A percentile compares a stretch with the other conserved stretches of the same genome.
Evolutionary conservation across 2,329 filamentous ascomycete species (phyloP).

Genomic region (Aureobasidium sp.): DNA sequence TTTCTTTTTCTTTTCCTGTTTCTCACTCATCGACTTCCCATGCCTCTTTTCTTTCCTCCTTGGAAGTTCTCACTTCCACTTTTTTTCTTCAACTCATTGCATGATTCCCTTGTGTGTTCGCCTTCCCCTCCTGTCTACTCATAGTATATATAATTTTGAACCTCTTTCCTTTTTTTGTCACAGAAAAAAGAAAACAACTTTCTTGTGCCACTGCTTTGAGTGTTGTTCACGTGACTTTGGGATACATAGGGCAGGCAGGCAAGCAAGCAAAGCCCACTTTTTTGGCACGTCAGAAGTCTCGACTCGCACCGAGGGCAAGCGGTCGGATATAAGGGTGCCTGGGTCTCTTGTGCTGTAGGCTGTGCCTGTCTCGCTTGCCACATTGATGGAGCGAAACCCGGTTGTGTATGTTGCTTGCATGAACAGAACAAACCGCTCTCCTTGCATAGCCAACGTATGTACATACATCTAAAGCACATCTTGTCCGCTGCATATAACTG

Average conservation of each 20-base stretch:
- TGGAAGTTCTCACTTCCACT: neutral
- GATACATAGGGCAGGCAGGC: neutral
- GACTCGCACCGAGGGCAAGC: neutral
- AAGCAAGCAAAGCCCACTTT: no score
- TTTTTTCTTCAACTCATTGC: neutral
- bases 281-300: neutral
- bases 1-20: constrained; percentile 7
- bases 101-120: constrained; percentile 4
- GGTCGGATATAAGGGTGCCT: neutral
- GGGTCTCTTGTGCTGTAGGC: neutral
- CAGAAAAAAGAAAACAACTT: neutral
- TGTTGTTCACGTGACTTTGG: neutral
- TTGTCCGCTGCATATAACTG: neutral
- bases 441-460: neutral
- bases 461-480: neutral
- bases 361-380: neutral
- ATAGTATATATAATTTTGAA: constrained; percentile 13
- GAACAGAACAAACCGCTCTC: neutral
- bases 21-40: neutral
- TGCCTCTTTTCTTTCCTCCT: neutral
- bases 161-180: neutral
- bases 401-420: neutral
- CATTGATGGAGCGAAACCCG: neutral
- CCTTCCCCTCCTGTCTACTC: constrained; percentile 6
- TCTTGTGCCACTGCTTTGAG: neutral